phyloP scores from a whole-genome alignment of 1,284 basidiomycete species.

The Rhizopogon hawkerae region DNA sequence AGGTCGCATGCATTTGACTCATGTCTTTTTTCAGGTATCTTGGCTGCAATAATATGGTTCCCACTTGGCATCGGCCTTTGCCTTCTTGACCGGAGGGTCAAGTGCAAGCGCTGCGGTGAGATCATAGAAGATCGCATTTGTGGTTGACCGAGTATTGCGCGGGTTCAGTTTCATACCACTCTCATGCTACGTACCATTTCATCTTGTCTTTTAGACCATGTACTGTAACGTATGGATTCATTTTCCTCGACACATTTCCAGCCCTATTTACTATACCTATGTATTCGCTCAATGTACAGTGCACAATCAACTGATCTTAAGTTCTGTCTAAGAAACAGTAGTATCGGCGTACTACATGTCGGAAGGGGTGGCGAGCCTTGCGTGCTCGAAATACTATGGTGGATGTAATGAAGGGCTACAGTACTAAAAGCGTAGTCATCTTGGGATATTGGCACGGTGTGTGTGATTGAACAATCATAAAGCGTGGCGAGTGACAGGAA shows the following conservation, averaged over 20 bases:
- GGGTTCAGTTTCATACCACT: background rate
- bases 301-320: too few relatives aligned
- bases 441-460: too few relatives aligned
- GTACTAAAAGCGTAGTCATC: too few relatives aligned
- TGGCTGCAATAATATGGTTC: slow-evolving; percentile 77
- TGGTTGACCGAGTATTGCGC: slow-evolving; percentile 15
- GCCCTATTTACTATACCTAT: too few relatives aligned
- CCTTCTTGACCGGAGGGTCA: slow-evolving; percentile 59
- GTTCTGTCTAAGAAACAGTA: too few relatives aligned
- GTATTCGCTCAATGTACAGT: too few relatives aligned
- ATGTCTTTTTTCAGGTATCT: slow-evolving; percentile 39
- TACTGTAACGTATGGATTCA: background rate
- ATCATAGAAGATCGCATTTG: slow-evolving; percentile 31
- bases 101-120: slow-evolving; percentile 50
- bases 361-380: too few relatives aligned
- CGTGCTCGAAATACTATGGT: too few relatives aligned
- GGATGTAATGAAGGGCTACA: too few relatives aligned
- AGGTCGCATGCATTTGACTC: background rate
- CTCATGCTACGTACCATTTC: background rate
- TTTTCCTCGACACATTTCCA: background rate
- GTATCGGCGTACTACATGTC: too few relatives aligned
- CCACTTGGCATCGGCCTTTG: slow-evolving; percentile 69
- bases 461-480: too few relatives aligned
- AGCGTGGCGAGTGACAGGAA: too few relatives aligned
- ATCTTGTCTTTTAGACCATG: background rate